Conservation (phyloP, 2,329 filamentous ascomycete species). For the Fragosphaeria purpurea region DNA sequence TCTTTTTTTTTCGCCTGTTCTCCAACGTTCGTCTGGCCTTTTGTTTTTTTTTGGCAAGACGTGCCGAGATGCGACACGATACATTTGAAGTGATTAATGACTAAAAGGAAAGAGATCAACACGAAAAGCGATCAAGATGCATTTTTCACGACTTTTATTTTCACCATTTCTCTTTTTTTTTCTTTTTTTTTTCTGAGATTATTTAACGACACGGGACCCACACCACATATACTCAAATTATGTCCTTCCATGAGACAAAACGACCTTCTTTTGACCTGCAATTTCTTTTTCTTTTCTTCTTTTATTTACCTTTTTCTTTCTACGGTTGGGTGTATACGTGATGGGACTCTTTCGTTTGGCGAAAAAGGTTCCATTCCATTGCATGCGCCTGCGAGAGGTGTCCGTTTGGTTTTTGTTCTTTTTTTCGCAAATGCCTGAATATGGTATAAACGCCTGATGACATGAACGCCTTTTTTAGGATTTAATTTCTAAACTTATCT, state of each 20-base stretch:
- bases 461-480: constrained; percentile 15
- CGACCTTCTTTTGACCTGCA: constrained; percentile 6
- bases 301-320: background rate
- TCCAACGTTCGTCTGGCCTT: background rate
- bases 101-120: constrained; percentile 2
- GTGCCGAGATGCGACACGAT: background rate
- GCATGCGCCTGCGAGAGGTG: constrained; percentile 1
- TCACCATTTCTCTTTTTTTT: background rate
- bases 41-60: constrained; percentile 10
- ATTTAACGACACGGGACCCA: constrained; percentile 10
- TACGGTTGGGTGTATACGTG: background rate
- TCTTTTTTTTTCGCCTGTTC: background rate
- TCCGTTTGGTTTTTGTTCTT: background rate
- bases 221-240: constrained; percentile 8
- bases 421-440: constrained; percentile 12
- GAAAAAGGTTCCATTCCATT: background rate
- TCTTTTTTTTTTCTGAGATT: background rate
- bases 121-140: constrained; percentile 10
- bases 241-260: constrained; percentile 9
- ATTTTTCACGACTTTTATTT: constrained; percentile 10
- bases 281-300: constrained; percentile 5
- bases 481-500: constrained; percentile 14
- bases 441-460: constrained; percentile 16
- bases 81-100: constrained; percentile 12
- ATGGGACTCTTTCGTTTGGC: background rate